Percentiles rank a stretch among this genome's conserved stretches.
These are phyloP conservation scores for Aquilaria malaccensis DNA, from an alignment of 345 rosid genomes.

Conservation along the genomic window DNA sequence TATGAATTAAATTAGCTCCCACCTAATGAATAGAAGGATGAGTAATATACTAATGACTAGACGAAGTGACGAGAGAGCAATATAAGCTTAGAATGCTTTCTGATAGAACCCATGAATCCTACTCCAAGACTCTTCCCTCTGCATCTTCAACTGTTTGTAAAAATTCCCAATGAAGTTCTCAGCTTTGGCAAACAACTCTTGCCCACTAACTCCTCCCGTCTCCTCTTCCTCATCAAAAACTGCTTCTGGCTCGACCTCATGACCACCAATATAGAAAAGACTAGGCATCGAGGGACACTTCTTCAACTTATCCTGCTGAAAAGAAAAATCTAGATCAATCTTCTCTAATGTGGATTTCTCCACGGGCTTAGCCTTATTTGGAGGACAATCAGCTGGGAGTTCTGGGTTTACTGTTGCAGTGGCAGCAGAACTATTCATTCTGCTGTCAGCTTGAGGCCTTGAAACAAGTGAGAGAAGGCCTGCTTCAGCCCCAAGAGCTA, in stretches of 20 bases:
- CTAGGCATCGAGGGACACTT: conserved; percentile 55
- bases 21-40: not conserved
- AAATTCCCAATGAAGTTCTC: conserved; percentile 61
- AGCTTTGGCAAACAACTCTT: conserved; percentile 52
- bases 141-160: conserved; percentile 64
- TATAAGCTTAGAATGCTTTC: conserved; percentile 25
- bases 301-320: conserved; percentile 21
- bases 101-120: conserved; percentile 43
- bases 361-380: conserved; percentile 16
- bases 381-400: not conserved
- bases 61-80: not conserved
- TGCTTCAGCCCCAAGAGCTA: conserved; percentile 59
- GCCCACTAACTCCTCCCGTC: conserved; percentile 29
- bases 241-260: conserved; percentile 24
- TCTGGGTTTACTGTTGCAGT: too few relatives aligned
- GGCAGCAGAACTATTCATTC: conserved; percentile 3
- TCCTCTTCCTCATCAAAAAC: conserved; percentile 13
- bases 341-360: conserved; percentile 34
- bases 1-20: conserved; percentile 9
- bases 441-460: conserved; percentile 24
- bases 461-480: conserved; percentile 48
- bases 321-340: not conserved
- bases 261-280: conserved; percentile 52
- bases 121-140: conserved; percentile 58
- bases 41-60: not conserved